Base-by-base conservation (phyloP, 2,329 filamentous ascomycete genomes). In the Exophiala aquamarina region DNA sequence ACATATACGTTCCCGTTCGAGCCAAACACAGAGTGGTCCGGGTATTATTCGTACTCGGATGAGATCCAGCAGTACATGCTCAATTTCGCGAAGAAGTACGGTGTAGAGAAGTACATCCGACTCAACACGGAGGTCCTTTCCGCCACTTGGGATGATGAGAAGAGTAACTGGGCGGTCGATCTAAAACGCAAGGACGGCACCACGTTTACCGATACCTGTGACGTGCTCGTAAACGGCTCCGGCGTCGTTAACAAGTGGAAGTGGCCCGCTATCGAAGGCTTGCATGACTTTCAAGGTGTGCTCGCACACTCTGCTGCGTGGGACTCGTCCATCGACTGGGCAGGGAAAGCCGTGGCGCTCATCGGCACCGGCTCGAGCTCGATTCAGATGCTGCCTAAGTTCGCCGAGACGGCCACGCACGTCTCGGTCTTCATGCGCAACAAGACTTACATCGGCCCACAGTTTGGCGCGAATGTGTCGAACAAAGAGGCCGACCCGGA, bases 1-100 rank as follows among this genome's bases (percentile, higher is more conserved):
- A 72, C 71, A 18, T 75, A 76, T 37, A 72, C 77, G 44, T 77
- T 74, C 49, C 69, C 68, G 3, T 78, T 74, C 63, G 72, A 73
- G 49, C 74, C 73, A 60, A 38, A 60, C 18, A 23, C 44, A 6
- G 37, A 47, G 23, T 61, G 58, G 58, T 46, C 45, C 6, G 40
- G 56, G 10, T 57, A 52, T 21, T 61, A 55, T 41, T 41, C n/a
- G 7, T 20, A 36, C 19, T 6, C 40, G 2, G 39, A 46, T 7
- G 48, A 59, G 45, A 57, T 57, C 10, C 45, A 50, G 32, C 17
- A 41, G 3, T 59, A 59, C 41, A 29, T 49, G 18, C 34, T 32
- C 18, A 41, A 37, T 17, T 49, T 49, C 33, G 41, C 41, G 17
- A 31, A 49, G 18, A 97, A 49, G 26, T 41, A 49, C 28, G 15